Percentiles rank a stretch among this genome's conserved stretches.
Evolutionary conservation across 1,284 basidiomycete species (phyloP).

Genomic region (Fomitopsis pinicola): DNA sequence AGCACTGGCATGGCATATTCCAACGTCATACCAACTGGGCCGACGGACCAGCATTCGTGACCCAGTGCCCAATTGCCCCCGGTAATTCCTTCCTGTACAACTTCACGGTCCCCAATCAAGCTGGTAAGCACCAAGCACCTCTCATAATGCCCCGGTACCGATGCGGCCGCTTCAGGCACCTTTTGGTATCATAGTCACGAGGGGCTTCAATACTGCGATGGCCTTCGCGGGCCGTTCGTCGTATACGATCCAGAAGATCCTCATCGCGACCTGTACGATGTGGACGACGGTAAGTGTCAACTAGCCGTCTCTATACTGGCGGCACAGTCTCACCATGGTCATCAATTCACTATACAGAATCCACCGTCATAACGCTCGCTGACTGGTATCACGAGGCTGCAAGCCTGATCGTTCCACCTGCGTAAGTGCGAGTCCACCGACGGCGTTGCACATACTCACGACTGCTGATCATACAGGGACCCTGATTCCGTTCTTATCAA

Average conservation of each 20-base stretch:
- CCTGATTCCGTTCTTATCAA: slow-evolving; percentile 45
- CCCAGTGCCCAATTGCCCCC: slow-evolving; percentile 48
- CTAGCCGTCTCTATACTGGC: background rate
- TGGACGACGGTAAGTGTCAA: slow-evolving; percentile 32
- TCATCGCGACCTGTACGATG: slow-evolving; percentile 32
- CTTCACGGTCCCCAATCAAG: slow-evolving; percentile 26
- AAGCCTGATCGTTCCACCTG: slow-evolving; percentile 14
- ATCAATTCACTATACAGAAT: slow-evolving; percentile 9
- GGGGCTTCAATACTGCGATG: slow-evolving; percentile 29
- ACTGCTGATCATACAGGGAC: slow-evolving; percentile 4
- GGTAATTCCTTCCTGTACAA: slow-evolving; percentile 39
- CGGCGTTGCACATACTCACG: background rate
- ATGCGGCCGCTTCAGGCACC: slow-evolving; percentile 10
- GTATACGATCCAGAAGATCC: slow-evolving; percentile 37
- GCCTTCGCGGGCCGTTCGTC: slow-evolving; percentile 26
- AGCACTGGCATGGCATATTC: slow-evolving; percentile 35
- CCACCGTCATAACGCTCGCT: slow-evolving; percentile 21
- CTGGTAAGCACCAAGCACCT: slow-evolving; percentile 19
- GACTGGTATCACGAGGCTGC: slow-evolving; percentile 24
- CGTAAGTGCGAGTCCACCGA: slow-evolving; percentile 7
- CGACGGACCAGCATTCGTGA: slow-evolving; percentile 33
- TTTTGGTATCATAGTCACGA: slow-evolving; percentile 18
- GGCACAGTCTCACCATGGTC: background rate
- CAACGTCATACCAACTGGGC: slow-evolving; percentile 27
- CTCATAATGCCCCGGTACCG: background rate